phyloP scores from a whole-genome alignment of 805 yeast genomes.

The Metschnikowia anglica region DNA sequence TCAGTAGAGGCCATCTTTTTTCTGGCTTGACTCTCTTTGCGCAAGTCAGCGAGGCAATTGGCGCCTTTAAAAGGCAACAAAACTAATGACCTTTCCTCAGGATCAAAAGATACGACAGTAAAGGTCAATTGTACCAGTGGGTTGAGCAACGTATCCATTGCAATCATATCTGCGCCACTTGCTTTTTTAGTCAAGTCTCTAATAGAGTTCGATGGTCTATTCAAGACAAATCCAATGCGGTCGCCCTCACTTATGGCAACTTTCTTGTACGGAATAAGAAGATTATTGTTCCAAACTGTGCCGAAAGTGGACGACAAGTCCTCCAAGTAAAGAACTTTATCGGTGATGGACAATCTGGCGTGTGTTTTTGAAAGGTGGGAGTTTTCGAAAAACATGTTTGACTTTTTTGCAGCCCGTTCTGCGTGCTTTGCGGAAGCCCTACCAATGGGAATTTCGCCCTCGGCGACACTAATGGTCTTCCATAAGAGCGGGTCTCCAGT shows the following conservation, averaged over 20 bases:
- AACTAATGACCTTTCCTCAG: slow-evolving; percentile 4
- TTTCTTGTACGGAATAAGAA: slow-evolving; percentile 23
- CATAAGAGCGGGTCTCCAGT: slow-evolving; percentile 10
- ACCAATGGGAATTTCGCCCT: slow-evolving; percentile 15
- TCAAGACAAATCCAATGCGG: slow-evolving; percentile 35
- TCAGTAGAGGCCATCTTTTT: neutral
- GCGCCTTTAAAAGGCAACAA: slow-evolving; percentile 10
- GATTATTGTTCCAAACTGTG: slow-evolving; percentile 31
- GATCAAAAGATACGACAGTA: slow-evolving; percentile 5
- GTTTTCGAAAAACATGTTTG: slow-evolving; percentile 34
- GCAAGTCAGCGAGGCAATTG: slow-evolving; percentile 2
- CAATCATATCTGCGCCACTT: slow-evolving; percentile 3
- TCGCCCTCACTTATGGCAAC: slow-evolving; percentile 24
- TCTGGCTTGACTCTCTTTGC: slow-evolving; percentile 5
- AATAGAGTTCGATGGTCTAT: slow-evolving; percentile 27
- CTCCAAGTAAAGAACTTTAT: slow-evolving; percentile 25
- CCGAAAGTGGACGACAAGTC: slow-evolving; percentile 42
- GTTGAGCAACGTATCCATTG: slow-evolving; percentile 12
- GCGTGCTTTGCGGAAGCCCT: slow-evolving; percentile 36
- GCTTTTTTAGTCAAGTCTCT: slow-evolving; percentile 6
- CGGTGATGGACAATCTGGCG: slow-evolving; percentile 26
- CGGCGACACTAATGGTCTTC: slow-evolving; percentile 10
- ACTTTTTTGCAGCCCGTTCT: slow-evolving; percentile 24
- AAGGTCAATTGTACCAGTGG: slow-evolving; percentile 16
- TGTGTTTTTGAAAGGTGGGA: slow-evolving; percentile 41